Evolutionary conservation across 2,329 filamentous ascomycete genomes (phyloP).

Genomic region (Dothideomycetes sp.): DNA sequence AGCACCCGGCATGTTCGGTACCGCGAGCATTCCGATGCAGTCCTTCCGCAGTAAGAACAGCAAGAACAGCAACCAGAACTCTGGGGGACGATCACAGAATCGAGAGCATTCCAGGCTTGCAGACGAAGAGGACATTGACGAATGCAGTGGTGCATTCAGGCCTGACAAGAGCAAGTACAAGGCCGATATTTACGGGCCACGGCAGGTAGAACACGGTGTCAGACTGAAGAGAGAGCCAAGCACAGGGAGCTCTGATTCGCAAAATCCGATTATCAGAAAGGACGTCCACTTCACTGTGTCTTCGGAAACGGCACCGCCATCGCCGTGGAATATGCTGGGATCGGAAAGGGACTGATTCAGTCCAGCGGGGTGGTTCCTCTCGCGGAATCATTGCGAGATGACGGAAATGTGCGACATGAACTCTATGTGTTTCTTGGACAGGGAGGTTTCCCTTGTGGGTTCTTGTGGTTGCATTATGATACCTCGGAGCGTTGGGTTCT

Average conservation of each 20-base stretch:
- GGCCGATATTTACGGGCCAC: slow-evolving; percentile 2
- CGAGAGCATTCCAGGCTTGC: not conserved
- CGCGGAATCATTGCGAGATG: too few species aligned
- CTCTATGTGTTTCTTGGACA: too few species aligned
- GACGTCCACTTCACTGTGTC: slow-evolving; percentile 13
- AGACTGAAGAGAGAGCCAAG: slow-evolving; percentile 11
- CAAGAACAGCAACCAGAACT: not conserved
- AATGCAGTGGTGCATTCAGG: not conserved
- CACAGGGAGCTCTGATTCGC: slow-evolving; percentile 10
- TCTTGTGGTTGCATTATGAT: too few species aligned
- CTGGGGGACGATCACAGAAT: not conserved
- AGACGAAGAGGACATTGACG: slow-evolving; percentile 1
- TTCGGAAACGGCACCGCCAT: slow-evolving; percentile 10
- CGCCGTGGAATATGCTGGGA: too few species aligned
- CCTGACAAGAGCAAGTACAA: slow-evolving; percentile 1
- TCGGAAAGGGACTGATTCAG: too few species aligned
- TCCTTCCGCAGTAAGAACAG: slow-evolving; percentile 1
- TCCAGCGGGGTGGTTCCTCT: too few species aligned
- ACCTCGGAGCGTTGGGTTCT: too few species aligned
- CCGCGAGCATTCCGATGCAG: not conserved
- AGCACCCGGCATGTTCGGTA: not conserved
- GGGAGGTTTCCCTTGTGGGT: too few species aligned
- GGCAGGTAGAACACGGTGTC: not conserved
- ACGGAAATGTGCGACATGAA: too few species aligned
- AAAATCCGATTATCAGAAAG: slow-evolving; percentile 16